Evolutionary conservation across 352 stramenopile genomes (phyloP).

Genomic region (Phytophthora chlamydospora): DNA sequence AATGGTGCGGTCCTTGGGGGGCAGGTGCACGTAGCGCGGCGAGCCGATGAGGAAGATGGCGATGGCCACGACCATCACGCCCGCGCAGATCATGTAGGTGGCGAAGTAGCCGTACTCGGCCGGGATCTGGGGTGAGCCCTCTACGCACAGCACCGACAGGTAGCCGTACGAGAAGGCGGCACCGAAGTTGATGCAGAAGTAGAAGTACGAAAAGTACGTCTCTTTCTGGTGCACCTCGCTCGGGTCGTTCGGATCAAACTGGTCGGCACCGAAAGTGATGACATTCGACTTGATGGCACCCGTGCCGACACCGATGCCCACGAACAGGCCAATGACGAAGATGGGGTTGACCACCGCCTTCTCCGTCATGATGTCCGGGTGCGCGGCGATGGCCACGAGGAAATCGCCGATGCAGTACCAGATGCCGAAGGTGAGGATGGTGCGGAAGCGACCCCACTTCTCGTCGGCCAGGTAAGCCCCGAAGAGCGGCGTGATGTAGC

Average conservation of each 20-base stretch:
- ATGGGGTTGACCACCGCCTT: slow-evolving; percentile 47
- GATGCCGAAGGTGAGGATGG: slow-evolving; percentile 63
- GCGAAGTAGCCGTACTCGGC: slow-evolving; percentile 15
- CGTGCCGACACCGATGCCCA: slow-evolving; percentile 24
- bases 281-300: slow-evolving; percentile 25
- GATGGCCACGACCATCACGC: slow-evolving; percentile 13
- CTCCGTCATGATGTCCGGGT: slow-evolving; percentile 57
- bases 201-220: slow-evolving; percentile 18
- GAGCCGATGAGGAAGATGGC: slow-evolving; percentile 44
- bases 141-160: slow-evolving; percentile 15
- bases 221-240: slow-evolving; percentile 16
- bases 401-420: slow-evolving; percentile 72
- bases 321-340: slow-evolving; percentile 64
- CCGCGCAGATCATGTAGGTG: slow-evolving; percentile 19
- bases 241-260: slow-evolving; percentile 14
- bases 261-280: slow-evolving; percentile 20
- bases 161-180: slow-evolving; percentile 22
- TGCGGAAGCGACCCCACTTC: slow-evolving; percentile 64
- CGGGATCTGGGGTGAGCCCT: slow-evolving; percentile 16
- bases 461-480: slow-evolving; percentile 45
- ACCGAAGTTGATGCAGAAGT: slow-evolving; percentile 25
- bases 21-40: slow-evolving; percentile 54
- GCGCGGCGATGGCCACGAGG: slow-evolving; percentile 57
- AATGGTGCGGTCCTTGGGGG: slow-evolving; percentile 38
- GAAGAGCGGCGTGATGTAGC: slow-evolving; percentile 34